These are phyloP conservation scores for Backusella sp. DNA, from an alignment of 192 early-diverging fungal species.

Conservation along the genomic window DNA sequence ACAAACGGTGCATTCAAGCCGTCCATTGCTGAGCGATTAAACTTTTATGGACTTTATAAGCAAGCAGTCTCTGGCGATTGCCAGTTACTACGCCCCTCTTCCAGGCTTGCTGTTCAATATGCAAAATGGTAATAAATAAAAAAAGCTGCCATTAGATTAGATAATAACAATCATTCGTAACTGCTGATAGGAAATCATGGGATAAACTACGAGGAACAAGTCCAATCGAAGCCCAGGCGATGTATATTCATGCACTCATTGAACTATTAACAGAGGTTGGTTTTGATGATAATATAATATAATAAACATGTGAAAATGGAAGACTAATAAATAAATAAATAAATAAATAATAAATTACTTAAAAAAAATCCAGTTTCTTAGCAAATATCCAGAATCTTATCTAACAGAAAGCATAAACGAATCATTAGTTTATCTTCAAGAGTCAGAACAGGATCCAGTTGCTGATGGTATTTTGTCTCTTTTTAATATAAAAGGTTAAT, in stretches of 20 bases:
- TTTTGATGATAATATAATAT: neutral
- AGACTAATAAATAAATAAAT: neutral
- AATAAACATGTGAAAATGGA: neutral
- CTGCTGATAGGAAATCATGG: constrained; percentile 32
- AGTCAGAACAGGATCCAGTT: neutral
- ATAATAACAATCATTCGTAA: too few relatives aligned
- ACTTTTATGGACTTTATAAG: constrained; percentile 35
- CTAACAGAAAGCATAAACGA: constrained; percentile 2
- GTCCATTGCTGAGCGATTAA: constrained; percentile 23
- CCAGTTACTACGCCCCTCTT: constrained; percentile 16
- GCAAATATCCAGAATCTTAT: constrained; percentile 5
- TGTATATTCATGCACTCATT: constrained; percentile 30
- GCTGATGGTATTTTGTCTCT: neutral
- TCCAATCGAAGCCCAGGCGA: constrained; percentile 23
- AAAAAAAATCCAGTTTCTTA: neutral
- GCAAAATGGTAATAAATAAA: constrained; percentile 32
- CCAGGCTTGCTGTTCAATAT: constrained; percentile 11
- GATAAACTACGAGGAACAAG: constrained; percentile 17
- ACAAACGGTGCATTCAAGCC: constrained; percentile 14
- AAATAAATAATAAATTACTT: neutral
- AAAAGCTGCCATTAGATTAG: neutral
- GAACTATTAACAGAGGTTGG: constrained; percentile 25
- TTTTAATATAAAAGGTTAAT: neutral
- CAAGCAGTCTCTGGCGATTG: constrained; percentile 25
- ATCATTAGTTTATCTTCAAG: constrained; percentile 15